Conservation (phyloP, 1,139 yeast species). For the Diutina neorugosa region DNA sequence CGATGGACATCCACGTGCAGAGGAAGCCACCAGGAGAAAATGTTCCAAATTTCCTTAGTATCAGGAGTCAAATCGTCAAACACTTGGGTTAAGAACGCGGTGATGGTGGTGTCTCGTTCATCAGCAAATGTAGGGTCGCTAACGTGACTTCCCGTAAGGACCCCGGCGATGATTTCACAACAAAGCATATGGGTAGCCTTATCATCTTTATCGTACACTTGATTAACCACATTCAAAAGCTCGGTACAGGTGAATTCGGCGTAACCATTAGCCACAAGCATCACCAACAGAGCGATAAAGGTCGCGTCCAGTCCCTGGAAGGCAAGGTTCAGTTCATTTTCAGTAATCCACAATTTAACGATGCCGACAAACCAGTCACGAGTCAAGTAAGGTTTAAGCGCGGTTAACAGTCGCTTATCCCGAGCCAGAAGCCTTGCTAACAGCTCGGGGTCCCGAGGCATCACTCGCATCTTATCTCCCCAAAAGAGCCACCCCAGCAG, state of each 20-base stretch:
- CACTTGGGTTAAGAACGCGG: conserved; percentile 30
- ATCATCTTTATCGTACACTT: conserved; percentile 45
- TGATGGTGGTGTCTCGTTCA: conserved; percentile 36
- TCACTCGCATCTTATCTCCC: conserved; percentile 47
- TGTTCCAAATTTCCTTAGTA: conserved; percentile 63
- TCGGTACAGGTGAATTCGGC: conserved; percentile 28
- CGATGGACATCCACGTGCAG: conserved; percentile 57
- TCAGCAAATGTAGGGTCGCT: conserved; percentile 13
- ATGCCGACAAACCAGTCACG: conserved; percentile 48
- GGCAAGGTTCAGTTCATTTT: conserved; percentile 48
- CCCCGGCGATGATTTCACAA: conserved; percentile 50
- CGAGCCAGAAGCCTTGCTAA: conserved; percentile 8
- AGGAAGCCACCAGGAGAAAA: conserved; percentile 68
- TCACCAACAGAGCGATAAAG: conserved; percentile 33
- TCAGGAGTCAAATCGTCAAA: conserved; percentile 67
- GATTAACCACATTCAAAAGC: conserved; percentile 37
- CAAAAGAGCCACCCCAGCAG: conserved; percentile 71
- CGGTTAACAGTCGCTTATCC: conserved; percentile 28
- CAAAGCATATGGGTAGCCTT: conserved; percentile 51
- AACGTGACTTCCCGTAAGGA: conserved; percentile 37
- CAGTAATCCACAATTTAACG: conserved; percentile 46
- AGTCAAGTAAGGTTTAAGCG: conserved; percentile 35
- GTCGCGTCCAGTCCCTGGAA: conserved; percentile 54
- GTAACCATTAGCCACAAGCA: conserved; percentile 32
- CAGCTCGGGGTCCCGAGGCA: conserved; percentile 11